A percentile compares a stretch with the other conserved stretches of the same genome.
phyloP scores from a whole-genome alignment of 352 stramenopile species.

The Phytophthora pistaciae region DNA sequence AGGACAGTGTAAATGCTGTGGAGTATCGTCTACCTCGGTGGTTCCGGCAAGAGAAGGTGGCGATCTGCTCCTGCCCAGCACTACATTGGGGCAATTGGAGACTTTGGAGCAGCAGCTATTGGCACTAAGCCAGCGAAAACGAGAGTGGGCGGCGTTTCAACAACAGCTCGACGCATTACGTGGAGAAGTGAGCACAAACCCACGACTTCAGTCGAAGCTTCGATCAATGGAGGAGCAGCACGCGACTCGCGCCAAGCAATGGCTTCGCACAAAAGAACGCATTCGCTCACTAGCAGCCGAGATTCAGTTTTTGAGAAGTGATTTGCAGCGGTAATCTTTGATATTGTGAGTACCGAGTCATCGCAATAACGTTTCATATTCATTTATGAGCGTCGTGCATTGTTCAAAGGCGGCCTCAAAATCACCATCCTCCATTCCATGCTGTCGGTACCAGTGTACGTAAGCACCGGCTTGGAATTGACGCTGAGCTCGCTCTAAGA shows the following conservation, averaged over 20 bases:
- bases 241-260: constrained; percentile 26
- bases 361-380: constrained; percentile 51
- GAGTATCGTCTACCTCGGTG: neutral
- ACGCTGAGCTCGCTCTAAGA: constrained; percentile 51
- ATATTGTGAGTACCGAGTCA: constrained; percentile 8
- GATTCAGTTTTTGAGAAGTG: constrained; percentile 36
- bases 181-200: constrained; percentile 17
- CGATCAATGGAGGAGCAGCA: constrained; percentile 34
- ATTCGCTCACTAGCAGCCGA: constrained; percentile 32
- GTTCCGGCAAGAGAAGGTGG: constrained; percentile 1
- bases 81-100: constrained; percentile 35
- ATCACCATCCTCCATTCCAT: constrained; percentile 59
- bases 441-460: constrained; percentile 70
- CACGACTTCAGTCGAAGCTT: constrained; percentile 15
- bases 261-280: constrained; percentile 33
- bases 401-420: constrained; percentile 58
- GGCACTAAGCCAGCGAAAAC: constrained; percentile 33
- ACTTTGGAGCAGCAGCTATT: constrained; percentile 37
- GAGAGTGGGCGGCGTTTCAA: constrained; percentile 43
- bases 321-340: neutral
- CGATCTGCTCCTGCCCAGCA: constrained; percentile 2
- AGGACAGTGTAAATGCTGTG: neutral
- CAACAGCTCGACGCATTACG: constrained; percentile 28
- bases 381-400: constrained; percentile 43
- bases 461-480: constrained; percentile 62